Conservation (phyloP, 306 rosid genomes). For the Lathyrus tuberosus region DNA sequence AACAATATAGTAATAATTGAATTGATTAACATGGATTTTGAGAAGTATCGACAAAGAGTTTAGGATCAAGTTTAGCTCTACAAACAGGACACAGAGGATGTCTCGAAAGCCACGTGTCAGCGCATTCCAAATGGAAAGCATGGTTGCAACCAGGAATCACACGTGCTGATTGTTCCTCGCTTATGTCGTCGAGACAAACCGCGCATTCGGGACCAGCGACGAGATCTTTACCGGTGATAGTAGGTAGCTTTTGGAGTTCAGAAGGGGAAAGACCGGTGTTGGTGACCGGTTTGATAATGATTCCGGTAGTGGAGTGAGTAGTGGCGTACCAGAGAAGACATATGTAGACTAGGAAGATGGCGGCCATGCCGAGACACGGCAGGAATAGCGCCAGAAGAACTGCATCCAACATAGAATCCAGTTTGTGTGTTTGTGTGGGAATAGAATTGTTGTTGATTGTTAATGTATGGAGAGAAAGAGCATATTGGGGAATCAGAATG, state of each 20-base stretch:
- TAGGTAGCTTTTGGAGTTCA: constrained; percentile 66
- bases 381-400: constrained; percentile 68
- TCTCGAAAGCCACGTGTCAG: constrained; percentile 82
- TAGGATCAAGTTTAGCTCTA: constrained; percentile 58
- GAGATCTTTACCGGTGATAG: constrained; percentile 55
- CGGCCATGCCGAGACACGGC: constrained; percentile 69
- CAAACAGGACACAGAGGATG: constrained; percentile 73
- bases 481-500: too few relatives aligned
- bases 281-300: constrained; percentile 33
- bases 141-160: constrained; percentile 82
- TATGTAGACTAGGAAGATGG: constrained; percentile 60
- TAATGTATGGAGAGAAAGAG: too few relatives aligned
- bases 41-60: constrained; percentile 31
- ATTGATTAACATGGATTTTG: constrained; percentile 26
- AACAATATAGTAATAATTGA: too few relatives aligned
- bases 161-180: constrained; percentile 57
- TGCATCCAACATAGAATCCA: constrained; percentile 50
- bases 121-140: constrained; percentile 70
- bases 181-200: constrained; percentile 76
- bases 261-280: constrained; percentile 56
- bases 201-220: constrained; percentile 60
- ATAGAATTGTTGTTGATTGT: background rate
- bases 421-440: background rate
- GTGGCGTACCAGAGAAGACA: constrained; percentile 78
- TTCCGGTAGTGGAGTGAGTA: constrained; percentile 5